Conservation (phyloP, 768 basidiomycete species). For the Podaxis sp. region DNA sequence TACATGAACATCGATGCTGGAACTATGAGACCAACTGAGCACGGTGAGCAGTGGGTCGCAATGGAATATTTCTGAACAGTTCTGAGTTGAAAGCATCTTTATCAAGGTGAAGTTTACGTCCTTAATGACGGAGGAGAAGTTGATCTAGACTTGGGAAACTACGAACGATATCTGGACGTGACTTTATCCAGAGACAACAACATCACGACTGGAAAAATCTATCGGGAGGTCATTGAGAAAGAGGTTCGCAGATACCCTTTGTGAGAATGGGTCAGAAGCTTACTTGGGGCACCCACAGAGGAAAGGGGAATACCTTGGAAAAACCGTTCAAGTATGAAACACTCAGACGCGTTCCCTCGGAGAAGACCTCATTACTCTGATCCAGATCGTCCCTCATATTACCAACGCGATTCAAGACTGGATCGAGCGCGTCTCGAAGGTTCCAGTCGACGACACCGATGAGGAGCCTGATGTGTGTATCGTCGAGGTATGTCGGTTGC, state of each 20-base stretch:
- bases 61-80: background rate
- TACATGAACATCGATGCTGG: conserved; percentile 99
- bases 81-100: conserved; percentile 1
- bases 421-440: conserved; percentile 93
- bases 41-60: conserved; percentile 59
- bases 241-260: conserved; percentile 63
- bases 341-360: background rate
- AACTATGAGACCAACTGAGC: conserved; percentile 98
- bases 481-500: conserved; percentile 66
- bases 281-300: conserved; percentile 42
- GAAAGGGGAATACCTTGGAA: conserved; percentile 88
- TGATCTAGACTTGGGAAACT: conserved; percentile 96
- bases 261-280: background rate
- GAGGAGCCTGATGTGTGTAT: conserved; percentile 96
- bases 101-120: conserved; percentile 92
- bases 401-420: conserved; percentile 98
- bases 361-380: background rate
- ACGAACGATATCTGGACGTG: conserved; percentile 96
- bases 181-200: conserved; percentile 95
- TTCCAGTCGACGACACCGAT: conserved; percentile 92
- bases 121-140: conserved; percentile 98
- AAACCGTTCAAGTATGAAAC: conserved; percentile 83
- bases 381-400: conserved; percentile 90
- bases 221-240: conserved; percentile 93
- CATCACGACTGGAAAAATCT: conserved; percentile 98